Base-by-base conservation (phyloP, 441 rosid species). In the Euphorbia celastroides region DNA sequence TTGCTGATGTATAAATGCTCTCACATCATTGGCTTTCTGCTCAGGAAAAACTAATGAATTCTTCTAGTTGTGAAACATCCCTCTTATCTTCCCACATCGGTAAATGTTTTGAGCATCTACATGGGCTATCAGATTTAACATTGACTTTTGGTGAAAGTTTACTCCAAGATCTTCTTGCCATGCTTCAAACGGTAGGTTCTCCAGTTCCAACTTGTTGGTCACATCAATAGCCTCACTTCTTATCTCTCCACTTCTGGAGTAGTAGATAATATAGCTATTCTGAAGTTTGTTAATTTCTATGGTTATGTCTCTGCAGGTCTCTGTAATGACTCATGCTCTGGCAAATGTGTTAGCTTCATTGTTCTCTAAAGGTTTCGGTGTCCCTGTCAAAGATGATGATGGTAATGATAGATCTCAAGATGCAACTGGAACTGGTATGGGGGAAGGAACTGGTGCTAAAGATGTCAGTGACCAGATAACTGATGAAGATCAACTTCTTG, bases 391-490 rank as follows among this genome's bases (percentile, higher is more conserved):
- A 72, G 95, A 82, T 36, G 81, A 77, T 77, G 61, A 77, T 65
- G 68, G 62, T 61, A 58, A 54, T 70, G 88, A 74, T 59, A 74
- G 60, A 76, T 62, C 92, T 58, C 79, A 84, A 80, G 81, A 74
- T 72, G 91, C 87, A 57, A 86, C 75, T 72, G 98, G 99, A 72
- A 92, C 92, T 7, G 99, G 98, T 57, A 83, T 95, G 96, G 98
- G 99, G 23, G 97, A 90, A 77, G 99, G 98, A 62, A 83, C 65
- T 11, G 98, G 98, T 44, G 75, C 70, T 64, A 87, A 84, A 22
- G 98, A 95, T 88, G 95, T 88, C 72, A 90, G 99, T 67, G 92
- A 90, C 73, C 88, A 95, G 80, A 88, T 95, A 78, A 78, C 79
- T 48, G 95, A 95, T 74, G 98, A 92, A 80, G 99, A 95, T 77